These are phyloP conservation scores for Globisporangium lucens DNA, from an alignment of 352 stramenopile species.

Conservation along the genomic window DNA sequence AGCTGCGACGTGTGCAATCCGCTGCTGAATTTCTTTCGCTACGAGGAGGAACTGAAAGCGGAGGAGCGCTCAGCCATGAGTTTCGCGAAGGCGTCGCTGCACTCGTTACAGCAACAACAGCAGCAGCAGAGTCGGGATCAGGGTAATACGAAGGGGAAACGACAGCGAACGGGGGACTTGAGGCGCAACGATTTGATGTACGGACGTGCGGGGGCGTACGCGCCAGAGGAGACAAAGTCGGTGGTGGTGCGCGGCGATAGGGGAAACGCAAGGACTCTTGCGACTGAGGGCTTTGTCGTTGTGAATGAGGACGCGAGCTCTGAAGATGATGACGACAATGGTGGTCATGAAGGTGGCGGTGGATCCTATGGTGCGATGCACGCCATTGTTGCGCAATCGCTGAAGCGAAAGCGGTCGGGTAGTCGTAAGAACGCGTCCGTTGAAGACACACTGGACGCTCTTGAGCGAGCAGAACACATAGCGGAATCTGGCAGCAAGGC, in stretches of 20 bases:
- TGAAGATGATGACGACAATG: conserved; percentile 24
- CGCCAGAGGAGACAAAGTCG: conserved; percentile 40
- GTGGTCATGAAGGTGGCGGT: conserved; percentile 1
- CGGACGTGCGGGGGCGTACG: conserved; percentile 42
- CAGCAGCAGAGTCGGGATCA: not conserved
- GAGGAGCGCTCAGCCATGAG: conserved; percentile 17
- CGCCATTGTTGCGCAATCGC: not conserved
- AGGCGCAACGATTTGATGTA: conserved; percentile 45
- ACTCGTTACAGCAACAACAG: not conserved
- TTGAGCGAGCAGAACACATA: not conserved
- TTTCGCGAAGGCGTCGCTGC: conserved; percentile 16
- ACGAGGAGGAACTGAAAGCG: conserved; percentile 29
- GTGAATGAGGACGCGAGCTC: conserved; percentile 48
- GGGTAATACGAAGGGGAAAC: conserved; percentile 11
- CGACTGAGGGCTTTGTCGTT: conserved; percentile 47
- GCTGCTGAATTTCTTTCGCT: conserved; percentile 47
- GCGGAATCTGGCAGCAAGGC: not conserved
- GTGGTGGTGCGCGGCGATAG: conserved; percentile 31
- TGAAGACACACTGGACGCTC: not conserved
- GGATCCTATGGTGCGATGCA: not conserved
- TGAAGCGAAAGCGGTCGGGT: not conserved
- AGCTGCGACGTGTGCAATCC: conserved; percentile 65
- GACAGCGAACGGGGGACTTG: conserved; percentile 32
- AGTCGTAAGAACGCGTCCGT: not conserved
- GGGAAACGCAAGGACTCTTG: conserved; percentile 22